These are phyloP conservation scores for Casaregolazyma suthepensis DNA, from an alignment of 1,139 yeast genomes.

Conservation along the genomic window DNA sequence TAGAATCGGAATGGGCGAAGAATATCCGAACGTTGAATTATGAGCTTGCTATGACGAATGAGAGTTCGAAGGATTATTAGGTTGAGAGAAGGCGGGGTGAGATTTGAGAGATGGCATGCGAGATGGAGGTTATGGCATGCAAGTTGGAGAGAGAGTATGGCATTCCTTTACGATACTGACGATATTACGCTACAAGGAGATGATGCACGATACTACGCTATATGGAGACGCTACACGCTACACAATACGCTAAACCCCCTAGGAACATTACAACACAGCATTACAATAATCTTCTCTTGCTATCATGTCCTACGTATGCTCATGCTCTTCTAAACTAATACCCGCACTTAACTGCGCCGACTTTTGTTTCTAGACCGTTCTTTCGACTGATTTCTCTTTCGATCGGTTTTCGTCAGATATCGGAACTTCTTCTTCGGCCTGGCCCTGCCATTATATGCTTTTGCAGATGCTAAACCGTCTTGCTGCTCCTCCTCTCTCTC, in stretches of 20 bases:
- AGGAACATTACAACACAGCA: not conserved
- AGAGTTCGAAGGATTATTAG: not conserved
- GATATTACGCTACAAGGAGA: too few species aligned
- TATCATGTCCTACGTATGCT: not conserved
- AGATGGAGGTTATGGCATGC: too few species aligned
- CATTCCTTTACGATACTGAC: too few species aligned
- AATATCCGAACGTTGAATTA: conserved; percentile 1
- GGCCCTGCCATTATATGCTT: not conserved
- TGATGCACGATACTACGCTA: too few species aligned
- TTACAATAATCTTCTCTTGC: not conserved
- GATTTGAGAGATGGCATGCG: too few species aligned
- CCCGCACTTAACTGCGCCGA: not conserved
- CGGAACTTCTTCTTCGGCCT: conserved; percentile 73
- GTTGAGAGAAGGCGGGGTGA: too few species aligned
- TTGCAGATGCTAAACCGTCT: not conserved
- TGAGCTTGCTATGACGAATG: not conserved
- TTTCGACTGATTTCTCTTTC: conserved; percentile 62
- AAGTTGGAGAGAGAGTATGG: too few species aligned
- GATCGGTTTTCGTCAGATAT: conserved; percentile 72
- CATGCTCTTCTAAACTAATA: not conserved
- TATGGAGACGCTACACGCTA: too few species aligned
- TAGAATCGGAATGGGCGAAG: conserved; percentile 61
- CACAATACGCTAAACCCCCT: not conserved
- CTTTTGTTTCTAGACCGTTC: conserved; percentile 31
- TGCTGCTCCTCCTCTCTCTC: not conserved